Evolutionary conservation across 352 stramenopile species (phyloP).

Genomic region (Phytophthora sp.): DNA sequence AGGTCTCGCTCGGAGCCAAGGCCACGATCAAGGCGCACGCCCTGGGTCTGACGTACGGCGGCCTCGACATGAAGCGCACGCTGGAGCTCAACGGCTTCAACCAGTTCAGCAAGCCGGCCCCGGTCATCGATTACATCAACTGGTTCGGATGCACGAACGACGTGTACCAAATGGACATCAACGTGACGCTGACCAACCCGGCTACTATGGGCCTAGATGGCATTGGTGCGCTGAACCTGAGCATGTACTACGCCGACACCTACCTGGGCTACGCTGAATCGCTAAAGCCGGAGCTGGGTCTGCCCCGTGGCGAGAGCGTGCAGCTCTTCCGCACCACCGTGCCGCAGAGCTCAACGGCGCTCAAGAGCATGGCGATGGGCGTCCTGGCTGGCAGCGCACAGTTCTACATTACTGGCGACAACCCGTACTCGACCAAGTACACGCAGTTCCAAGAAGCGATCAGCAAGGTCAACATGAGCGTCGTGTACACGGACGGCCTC

Average conservation of each 20-base stretch:
- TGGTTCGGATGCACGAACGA: constrained; percentile 47
- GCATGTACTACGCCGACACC: constrained; percentile 61
- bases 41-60: constrained; percentile 55
- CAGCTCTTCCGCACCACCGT: constrained; percentile 62
- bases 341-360: constrained; percentile 30
- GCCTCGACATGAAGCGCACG: constrained; percentile 51
- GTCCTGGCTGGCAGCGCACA: constrained; percentile 43
- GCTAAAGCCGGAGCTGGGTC: constrained; percentile 39
- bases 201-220: constrained; percentile 55
- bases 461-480: constrained; percentile 56
- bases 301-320: constrained; percentile 54
- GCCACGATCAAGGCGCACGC: constrained; percentile 52
- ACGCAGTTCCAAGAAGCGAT: constrained; percentile 50
- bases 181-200: constrained; percentile 64
- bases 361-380: constrained; percentile 49
- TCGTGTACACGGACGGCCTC: constrained; percentile 66
- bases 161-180: constrained; percentile 61
- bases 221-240: constrained; percentile 73
- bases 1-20: constrained; percentile 43
- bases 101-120: constrained; percentile 54
- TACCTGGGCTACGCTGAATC: constrained; percentile 73
- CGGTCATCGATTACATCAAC: constrained; percentile 63
- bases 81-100: constrained; percentile 57
- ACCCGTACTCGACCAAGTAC: constrained; percentile 49
- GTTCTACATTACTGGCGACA: constrained; percentile 64